Conservation (phyloP, 2,329 filamentous ascomycete species). For the Chaetomium sp. region DNA sequence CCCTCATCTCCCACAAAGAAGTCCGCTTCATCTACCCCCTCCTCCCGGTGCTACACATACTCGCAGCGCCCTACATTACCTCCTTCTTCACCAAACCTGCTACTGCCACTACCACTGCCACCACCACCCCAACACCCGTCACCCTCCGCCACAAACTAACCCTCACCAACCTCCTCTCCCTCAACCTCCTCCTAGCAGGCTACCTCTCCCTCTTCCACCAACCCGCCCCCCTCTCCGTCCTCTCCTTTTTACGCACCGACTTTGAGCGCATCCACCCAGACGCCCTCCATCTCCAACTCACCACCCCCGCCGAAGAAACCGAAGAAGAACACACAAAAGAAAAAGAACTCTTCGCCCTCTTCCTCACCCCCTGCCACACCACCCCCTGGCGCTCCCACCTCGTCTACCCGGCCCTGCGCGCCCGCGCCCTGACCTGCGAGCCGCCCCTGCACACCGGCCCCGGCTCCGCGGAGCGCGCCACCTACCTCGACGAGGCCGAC, state of each 20-base stretch:
- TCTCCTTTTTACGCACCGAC: slow-evolving; percentile 73
- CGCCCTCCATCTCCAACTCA: slow-evolving; percentile 35
- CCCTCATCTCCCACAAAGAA: slow-evolving; percentile 89
- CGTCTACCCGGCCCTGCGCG: slow-evolving; percentile 70
- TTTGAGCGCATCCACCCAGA: slow-evolving; percentile 62
- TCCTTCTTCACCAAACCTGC: slow-evolving; percentile 60
- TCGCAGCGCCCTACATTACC: slow-evolving; percentile 69
- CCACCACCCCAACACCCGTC: slow-evolving; percentile 30
- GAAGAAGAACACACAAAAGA: slow-evolving; percentile 31
- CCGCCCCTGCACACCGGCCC: slow-evolving; percentile 73
- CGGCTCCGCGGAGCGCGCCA: slow-evolving; percentile 59
- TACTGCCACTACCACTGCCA: slow-evolving; percentile 35
- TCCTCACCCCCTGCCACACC: slow-evolving; percentile 93
- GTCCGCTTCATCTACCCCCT: slow-evolving; percentile 95
- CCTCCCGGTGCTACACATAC: slow-evolving; percentile 79
- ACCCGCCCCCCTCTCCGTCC: slow-evolving; percentile 73
- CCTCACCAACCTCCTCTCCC: slow-evolving; percentile 59
- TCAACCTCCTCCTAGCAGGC: slow-evolving; percentile 70
- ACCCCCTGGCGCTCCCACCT: slow-evolving; percentile 94
- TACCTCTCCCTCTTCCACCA: slow-evolving; percentile 81
- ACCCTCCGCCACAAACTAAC: slow-evolving; percentile 55
- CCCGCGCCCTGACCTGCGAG: slow-evolving; percentile 87
- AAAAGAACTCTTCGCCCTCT: slow-evolving; percentile 66
- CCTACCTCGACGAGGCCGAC: slow-evolving; percentile 87
- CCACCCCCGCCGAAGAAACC: slow-evolving; percentile 36